Conservation (phyloP, 2,329 filamentous ascomycete genomes). For the Parafenestella ontariensis region DNA sequence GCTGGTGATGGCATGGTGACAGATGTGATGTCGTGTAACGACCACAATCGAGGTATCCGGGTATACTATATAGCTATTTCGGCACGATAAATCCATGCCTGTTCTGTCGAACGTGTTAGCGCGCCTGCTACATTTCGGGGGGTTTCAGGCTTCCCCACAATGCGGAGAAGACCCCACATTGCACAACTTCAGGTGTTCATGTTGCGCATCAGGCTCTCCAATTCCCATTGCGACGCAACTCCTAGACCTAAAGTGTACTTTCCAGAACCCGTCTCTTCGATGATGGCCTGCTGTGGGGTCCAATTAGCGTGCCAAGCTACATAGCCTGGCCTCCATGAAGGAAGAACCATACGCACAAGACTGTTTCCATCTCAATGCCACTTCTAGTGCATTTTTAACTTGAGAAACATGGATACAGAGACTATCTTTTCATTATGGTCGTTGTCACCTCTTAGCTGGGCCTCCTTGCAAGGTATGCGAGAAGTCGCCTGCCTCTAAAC, state of each 20-base stretch:
- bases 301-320: background rate
- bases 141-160: conserved; percentile 15
- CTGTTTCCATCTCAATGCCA: no score
- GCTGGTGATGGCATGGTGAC: conserved; percentile 21
- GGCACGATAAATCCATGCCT: conserved; percentile 1
- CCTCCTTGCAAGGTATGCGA: no score
- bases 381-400: no score
- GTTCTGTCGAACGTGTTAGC: background rate
- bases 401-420: no score
- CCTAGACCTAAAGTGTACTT: no score
- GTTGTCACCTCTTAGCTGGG: no score
- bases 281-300: background rate
- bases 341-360: no score
- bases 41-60: background rate
- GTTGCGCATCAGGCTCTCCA: no score
- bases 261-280: no score
- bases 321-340: background rate
- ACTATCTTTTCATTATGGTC: no score
- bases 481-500: no score
- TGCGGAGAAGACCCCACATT: conserved; percentile 26
- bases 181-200: background rate
- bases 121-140: background rate
- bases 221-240: no score
- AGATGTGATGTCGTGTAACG: background rate
- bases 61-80: conserved; percentile 1